Evolutionary conservation across 257 asterid genomes (phyloP).

Genomic region (Schizonepeta tenuifolia): DNA sequence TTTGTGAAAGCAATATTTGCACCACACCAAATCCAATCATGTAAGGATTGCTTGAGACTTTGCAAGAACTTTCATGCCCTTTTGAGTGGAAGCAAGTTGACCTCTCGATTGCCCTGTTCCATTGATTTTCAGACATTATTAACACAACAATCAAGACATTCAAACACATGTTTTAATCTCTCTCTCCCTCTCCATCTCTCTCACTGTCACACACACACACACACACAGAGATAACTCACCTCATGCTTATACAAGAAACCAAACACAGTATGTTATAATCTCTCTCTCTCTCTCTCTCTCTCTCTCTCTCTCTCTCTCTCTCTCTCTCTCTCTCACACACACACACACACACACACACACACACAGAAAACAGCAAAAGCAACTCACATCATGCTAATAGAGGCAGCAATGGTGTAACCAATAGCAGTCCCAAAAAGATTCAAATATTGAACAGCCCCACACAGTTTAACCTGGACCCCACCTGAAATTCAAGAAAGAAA

Average conservation of each 20-base stretch:
- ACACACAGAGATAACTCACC: no score
- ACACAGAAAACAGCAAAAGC: neutral
- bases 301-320: neutral
- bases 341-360: neutral
- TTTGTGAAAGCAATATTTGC: conserved; percentile 71
- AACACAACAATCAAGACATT: neutral
- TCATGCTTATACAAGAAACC: no score
- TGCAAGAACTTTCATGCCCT: conserved; percentile 49
- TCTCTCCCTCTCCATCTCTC: neutral
- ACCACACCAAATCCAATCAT: conserved; percentile 72
- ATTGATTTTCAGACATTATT: neutral
- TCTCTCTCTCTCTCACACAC: neutral
- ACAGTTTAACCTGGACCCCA: conserved; percentile 43
- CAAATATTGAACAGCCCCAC: conserved; percentile 52
- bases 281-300: no score
- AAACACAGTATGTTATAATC: neutral
- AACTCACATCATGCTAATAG: conserved; percentile 54
- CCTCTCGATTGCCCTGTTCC: conserved; percentile 50
- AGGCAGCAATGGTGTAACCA: conserved; percentile 54
- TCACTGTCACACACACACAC: neutral
- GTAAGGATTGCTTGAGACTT: conserved; percentile 53
- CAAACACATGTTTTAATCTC: neutral
- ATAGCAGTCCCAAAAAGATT: conserved; percentile 50
- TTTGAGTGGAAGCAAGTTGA: conserved; percentile 48
- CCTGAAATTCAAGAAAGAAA: conserved; percentile 38